Percentiles rank a stretch among this genome's conserved stretches.
phyloP scores from a whole-genome alignment of 306 rosid species.

The Heteromeles arbutifolia region DNA sequence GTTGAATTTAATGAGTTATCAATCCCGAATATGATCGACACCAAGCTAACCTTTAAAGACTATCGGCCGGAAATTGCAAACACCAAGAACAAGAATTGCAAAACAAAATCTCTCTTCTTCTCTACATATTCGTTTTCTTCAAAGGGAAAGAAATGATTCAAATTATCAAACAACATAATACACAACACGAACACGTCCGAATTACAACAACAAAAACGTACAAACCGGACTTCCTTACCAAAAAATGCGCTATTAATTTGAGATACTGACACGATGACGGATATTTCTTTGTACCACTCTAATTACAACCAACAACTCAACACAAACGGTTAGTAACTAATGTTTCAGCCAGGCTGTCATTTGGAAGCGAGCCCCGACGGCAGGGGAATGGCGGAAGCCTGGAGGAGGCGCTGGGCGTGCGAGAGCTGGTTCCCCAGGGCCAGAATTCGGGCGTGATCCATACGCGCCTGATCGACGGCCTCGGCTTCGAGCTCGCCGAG shows the following conservation, averaged over 20 bases:
- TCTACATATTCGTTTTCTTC: neutral
- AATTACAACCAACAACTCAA: neutral
- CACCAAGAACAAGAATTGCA: neutral
- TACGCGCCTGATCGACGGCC: conserved; percentile 65
- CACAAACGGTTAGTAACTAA: neutral
- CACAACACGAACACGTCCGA: neutral
- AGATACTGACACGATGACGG: accelerated
- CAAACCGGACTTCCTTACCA: too few relatives aligned
- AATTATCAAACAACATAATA: neutral
- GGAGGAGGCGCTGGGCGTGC: conserved; percentile 46
- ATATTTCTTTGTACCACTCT: neutral
- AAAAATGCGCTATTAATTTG: too few relatives aligned
- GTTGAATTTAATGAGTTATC: too few relatives aligned
- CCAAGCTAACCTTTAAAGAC: too few relatives aligned
- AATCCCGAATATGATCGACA: too few relatives aligned
- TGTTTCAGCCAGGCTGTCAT: neutral
- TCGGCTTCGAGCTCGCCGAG: conserved; percentile 88
- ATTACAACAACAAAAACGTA: neutral
- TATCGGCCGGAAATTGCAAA: neutral
- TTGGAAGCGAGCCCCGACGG: conserved; percentile 3
- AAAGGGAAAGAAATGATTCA: neutral
- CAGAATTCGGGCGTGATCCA: conserved; percentile 44
- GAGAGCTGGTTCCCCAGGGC: conserved; percentile 63
- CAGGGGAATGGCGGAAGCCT: conserved; percentile 24
- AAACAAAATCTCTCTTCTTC: neutral